Evolutionary conservation across 2,329 filamentous ascomycete species (phyloP).

Genomic region (Neurospora crassa): DNA sequence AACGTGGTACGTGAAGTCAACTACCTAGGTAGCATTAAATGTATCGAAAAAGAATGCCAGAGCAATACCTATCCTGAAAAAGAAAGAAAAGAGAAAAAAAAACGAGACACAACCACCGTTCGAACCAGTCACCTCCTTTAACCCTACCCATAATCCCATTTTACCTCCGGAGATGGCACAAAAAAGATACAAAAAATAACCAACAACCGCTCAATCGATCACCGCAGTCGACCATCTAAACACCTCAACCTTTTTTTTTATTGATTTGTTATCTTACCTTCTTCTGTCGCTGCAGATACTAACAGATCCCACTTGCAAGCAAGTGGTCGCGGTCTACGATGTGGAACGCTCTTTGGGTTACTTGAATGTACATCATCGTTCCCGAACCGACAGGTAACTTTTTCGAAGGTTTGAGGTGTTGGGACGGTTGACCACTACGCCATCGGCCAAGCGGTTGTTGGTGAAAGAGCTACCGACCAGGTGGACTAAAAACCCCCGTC

Average conservation of each 20-base stretch:
- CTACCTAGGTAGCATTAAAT: neutral
- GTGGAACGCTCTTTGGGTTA: neutral
- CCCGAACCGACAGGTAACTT: neutral
- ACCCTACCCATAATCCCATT: neutral
- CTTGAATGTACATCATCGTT: neutral
- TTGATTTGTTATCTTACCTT: neutral
- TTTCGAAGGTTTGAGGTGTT: neutral
- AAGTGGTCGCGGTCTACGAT: neutral
- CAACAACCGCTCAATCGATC: neutral
- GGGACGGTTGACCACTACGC: neutral
- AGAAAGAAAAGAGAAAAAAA: neutral
- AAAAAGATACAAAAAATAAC: neutral
- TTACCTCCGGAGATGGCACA: neutral
- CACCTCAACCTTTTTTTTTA: neutral
- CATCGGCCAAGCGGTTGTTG: neutral
- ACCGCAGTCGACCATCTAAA: neutral
- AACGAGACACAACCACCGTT: neutral
- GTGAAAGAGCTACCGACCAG: neutral
- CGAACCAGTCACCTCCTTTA: neutral
- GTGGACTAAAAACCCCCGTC: neutral
- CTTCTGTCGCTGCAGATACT: neutral
- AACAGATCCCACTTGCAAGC: neutral
- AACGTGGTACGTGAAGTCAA: neutral
- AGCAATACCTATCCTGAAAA: neutral
- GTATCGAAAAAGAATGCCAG: neutral